Evolutionary conservation across 2,329 filamentous ascomycete genomes (phyloP).

Genomic region (Venturia effusa): DNA sequence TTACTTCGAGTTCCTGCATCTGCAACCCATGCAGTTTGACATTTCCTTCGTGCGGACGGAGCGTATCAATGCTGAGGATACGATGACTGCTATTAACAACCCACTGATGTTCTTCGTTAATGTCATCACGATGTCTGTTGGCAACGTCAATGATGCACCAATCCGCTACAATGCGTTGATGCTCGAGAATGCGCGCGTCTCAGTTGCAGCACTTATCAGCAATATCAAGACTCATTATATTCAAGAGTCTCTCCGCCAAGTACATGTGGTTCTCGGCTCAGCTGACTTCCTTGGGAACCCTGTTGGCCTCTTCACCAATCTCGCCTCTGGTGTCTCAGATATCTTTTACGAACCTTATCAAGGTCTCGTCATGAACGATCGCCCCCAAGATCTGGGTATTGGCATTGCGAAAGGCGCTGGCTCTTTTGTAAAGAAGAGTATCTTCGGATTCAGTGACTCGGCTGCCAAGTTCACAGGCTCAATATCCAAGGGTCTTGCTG

Average conservation of each 20-base stretch:
- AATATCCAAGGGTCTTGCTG: slow-evolving; percentile 90
- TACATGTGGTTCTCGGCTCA: slow-evolving; percentile 94
- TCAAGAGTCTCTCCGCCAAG: slow-evolving; percentile 88
- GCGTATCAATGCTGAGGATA: slow-evolving; percentile 90
- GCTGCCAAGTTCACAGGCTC: slow-evolving; percentile 97
- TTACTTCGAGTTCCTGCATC: slow-evolving; percentile 93
- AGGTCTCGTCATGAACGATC: slow-evolving; percentile 89
- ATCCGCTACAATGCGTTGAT: slow-evolving; percentile 88
- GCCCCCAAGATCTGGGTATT: slow-evolving; percentile 86
- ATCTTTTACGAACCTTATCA: slow-evolving; percentile 99
- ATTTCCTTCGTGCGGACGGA: slow-evolving; percentile 96
- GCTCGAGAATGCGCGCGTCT: slow-evolving; percentile 89
- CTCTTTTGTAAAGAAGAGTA: slow-evolving; percentile 96
- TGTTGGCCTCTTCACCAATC: slow-evolving; percentile 94
- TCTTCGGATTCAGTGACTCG: slow-evolving; percentile 94
- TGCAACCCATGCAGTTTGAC: slow-evolving; percentile 97
- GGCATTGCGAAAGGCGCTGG: slow-evolving; percentile 95
- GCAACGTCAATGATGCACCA: slow-evolving; percentile 96
- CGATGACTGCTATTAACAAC: slow-evolving; percentile 70
- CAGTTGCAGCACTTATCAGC: slow-evolving; percentile 68
- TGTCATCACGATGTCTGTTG: slow-evolving; percentile 97
- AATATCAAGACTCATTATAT: slow-evolving; percentile 93
- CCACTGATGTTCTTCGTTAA: slow-evolving; percentile 99
- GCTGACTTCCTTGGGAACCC: slow-evolving; percentile 97
- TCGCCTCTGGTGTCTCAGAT: slow-evolving; percentile 91